These are phyloP conservation scores for Toxoplasma gondii DNA, from an alignment of 169 alveolate genomes.

Conservation along the genomic window DNA sequence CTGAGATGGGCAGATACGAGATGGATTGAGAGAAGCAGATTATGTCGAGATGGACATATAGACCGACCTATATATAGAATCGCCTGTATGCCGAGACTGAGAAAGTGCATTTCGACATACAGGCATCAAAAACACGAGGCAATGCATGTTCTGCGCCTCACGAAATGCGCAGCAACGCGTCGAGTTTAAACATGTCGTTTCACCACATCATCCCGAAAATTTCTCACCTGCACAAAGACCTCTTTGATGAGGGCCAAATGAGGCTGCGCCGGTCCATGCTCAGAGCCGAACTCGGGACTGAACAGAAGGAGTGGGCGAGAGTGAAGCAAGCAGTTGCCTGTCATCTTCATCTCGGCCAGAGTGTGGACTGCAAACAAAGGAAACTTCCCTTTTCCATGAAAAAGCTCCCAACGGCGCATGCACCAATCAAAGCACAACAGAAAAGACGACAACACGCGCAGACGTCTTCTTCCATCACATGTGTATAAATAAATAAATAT, in stretches of 20 bases:
- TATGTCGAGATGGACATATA: no score
- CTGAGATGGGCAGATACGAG: no score
- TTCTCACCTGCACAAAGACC: constrained; percentile 76
- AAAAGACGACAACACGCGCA: not conserved
- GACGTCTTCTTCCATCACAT: not conserved
- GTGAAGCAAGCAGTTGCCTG: constrained; percentile 94
- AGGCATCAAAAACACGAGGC: no score
- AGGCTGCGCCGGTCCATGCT: constrained; percentile 47
- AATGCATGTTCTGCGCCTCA: no score
- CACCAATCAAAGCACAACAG: not conserved
- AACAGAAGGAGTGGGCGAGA: constrained; percentile 89
- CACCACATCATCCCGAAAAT: not conserved
- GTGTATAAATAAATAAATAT: no score
- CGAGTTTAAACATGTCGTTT: no score
- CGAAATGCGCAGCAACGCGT: no score
- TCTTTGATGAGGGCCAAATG: constrained; percentile 69
- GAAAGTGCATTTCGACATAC: no score
- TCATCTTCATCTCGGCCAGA: constrained; percentile 90
- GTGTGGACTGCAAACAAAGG: constrained; percentile 83
- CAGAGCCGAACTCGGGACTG: constrained; percentile 58
- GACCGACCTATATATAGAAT: no score
- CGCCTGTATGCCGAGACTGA: no score
- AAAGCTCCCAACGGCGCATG: not conserved
- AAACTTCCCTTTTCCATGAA: not conserved
- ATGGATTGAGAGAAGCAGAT: no score